These are phyloP conservation scores for Pseudogymnoascus sp. DNA, from an alignment of 2,329 filamentous ascomycete genomes.

Conservation along the genomic window DNA sequence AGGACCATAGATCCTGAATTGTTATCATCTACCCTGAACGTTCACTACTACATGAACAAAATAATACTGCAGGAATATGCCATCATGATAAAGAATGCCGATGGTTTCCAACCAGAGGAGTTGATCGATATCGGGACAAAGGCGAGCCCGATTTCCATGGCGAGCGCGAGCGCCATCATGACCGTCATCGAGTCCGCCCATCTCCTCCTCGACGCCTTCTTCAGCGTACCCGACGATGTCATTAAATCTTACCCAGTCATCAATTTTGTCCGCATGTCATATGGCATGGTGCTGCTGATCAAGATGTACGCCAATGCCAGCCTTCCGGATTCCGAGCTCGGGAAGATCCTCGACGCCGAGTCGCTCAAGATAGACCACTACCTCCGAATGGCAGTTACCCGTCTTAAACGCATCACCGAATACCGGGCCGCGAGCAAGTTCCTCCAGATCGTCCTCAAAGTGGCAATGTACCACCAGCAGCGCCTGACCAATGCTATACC, in stretches of 20 bases:
- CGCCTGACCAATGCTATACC: background rate
- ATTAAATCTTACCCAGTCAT: slow-evolving; percentile 40
- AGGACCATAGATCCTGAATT: slow-evolving; percentile 28
- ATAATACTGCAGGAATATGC: slow-evolving; percentile 50
- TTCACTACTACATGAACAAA: slow-evolving; percentile 41
- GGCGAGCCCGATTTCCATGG: slow-evolving; percentile 30
- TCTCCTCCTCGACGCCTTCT: slow-evolving; percentile 39
- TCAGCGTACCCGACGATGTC: slow-evolving; percentile 33
- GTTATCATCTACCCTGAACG: slow-evolving; percentile 14
- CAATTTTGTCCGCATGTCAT: slow-evolving; percentile 42
- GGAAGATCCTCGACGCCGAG: slow-evolving; percentile 55
- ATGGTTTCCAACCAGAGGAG: slow-evolving; percentile 34
- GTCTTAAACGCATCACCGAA: background rate
- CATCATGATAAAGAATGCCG: slow-evolving; percentile 45
- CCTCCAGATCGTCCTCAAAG: slow-evolving; percentile 4
- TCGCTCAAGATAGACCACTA: slow-evolving; percentile 55
- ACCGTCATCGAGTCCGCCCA: slow-evolving; percentile 43
- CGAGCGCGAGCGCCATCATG: slow-evolving; percentile 40
- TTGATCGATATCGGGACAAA: slow-evolving; percentile 15
- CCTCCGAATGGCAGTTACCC: slow-evolving; percentile 56
- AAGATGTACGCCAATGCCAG: slow-evolving; percentile 51
- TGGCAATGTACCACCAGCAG: slow-evolving; percentile 6
- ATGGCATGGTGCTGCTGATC: slow-evolving; percentile 45
- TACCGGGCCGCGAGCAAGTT: slow-evolving; percentile 6
- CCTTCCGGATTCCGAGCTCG: slow-evolving; percentile 53